Conservation (phyloP, 2,329 filamentous ascomycete species). For the Penicillium sp. region DNA sequence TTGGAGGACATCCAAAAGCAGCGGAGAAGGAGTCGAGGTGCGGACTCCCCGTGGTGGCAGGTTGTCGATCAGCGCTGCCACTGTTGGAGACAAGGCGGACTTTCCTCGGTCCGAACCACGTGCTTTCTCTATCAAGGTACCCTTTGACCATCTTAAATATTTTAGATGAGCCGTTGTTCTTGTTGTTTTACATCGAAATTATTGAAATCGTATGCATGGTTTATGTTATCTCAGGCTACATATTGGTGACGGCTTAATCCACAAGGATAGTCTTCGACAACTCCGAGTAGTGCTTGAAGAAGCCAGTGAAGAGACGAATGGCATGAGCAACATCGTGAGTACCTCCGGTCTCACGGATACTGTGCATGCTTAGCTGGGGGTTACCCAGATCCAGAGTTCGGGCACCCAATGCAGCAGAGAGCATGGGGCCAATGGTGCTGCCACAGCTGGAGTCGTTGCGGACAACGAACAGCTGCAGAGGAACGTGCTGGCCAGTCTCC, state of each 20-base stretch:
- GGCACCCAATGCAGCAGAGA: conserved; percentile 81
- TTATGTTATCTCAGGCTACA: not conserved
- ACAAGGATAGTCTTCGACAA: conserved; percentile 82
- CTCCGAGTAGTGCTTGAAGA: conserved; percentile 81
- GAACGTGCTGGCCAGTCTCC: conserved; percentile 67
- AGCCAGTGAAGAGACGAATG: conserved; percentile 81
- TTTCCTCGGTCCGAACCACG: conserved; percentile 24
- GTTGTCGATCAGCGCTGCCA: not conserved
- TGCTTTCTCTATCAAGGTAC: conserved; percentile 8
- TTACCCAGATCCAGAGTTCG: conserved; percentile 92
- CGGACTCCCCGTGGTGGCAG: conserved; percentile 10
- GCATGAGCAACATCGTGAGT: conserved; percentile 84
- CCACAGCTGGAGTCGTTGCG: conserved; percentile 94
- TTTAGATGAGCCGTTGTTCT: not conserved
- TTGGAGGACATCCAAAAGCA: conserved; percentile 27
- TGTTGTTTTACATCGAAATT: not conserved
- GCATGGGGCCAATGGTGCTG: conserved; percentile 96
- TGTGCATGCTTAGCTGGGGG: conserved; percentile 94
- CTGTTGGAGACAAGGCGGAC: conserved; percentile 11
- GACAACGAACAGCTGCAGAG: conserved; percentile 93
- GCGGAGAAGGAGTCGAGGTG: conserved; percentile 3
- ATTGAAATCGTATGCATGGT: not conserved
- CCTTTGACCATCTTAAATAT: not conserved
- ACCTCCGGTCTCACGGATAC: conserved; percentile 89
- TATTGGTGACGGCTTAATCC: conserved; percentile 57